phyloP scores from a whole-genome alignment of 257 asterid species.

The Fraxinus anomala region DNA sequence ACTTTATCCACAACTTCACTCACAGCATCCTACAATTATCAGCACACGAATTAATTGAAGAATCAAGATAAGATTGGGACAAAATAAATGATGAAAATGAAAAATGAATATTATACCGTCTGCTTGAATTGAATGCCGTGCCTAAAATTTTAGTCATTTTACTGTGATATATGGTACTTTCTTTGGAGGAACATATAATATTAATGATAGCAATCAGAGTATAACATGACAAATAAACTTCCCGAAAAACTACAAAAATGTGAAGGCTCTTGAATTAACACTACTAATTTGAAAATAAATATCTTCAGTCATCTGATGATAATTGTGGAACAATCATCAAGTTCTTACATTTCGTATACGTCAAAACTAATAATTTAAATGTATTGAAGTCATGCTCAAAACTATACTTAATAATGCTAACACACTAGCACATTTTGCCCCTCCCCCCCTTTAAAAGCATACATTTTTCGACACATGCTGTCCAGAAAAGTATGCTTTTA shows the following conservation, averaged over 20 bases:
- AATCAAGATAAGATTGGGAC: background rate
- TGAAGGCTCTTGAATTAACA: background rate
- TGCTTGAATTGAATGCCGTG: background rate
- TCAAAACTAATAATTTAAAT: background rate
- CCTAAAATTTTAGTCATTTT: background rate
- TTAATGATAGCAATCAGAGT: background rate
- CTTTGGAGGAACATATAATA: background rate
- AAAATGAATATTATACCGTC: constrained; percentile 5
- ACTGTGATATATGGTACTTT: background rate
- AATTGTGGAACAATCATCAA: background rate
- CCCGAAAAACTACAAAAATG: background rate
- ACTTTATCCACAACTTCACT: constrained; percentile 71
- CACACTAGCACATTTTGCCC: background rate
- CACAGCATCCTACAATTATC: constrained; percentile 61
- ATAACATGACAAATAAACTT: background rate
- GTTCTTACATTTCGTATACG: background rate
- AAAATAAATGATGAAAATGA: constrained; percentile 8
- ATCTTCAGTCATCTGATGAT: constrained; percentile 1
- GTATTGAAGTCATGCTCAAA: background rate
- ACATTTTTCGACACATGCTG: background rate
- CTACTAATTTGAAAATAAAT: background rate
- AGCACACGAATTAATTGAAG: constrained; percentile 21
- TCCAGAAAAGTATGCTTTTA: background rate
- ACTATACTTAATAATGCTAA: background rate
- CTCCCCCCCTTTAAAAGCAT: background rate